Evolutionary conservation across 768 basidiomycete species (phyloP), one percentile per base, ranked within the genome.

Genomic region (Pleurotus giganteus): DNA sequence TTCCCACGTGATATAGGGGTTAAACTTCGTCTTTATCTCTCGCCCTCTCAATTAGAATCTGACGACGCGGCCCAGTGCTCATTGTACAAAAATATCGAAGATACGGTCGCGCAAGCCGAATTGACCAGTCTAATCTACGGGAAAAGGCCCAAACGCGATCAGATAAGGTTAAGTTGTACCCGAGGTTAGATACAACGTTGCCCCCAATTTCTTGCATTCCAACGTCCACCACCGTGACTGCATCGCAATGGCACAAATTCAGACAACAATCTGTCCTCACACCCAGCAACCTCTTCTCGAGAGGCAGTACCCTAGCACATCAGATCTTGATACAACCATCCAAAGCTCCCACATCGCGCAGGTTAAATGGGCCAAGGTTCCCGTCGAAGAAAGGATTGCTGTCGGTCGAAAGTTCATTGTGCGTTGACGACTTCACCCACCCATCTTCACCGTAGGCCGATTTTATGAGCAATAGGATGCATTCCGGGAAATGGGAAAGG

Each of bases 231-330:
- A n/a, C n/a, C n/a, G n/a, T n/a, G n/a, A 34, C 32, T 34, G 24
- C 44, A 46, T 9, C n/a, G 62, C 61, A 56, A 69, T 58, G 64
- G 72, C 75, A 71, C 57, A 70, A 27, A 62, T 66, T 9, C 94
- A 96, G 67, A 93, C 88, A 1, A 96, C 94, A 1, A 86, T 96
- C 64, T 84, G 73, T 12, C 94, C 94, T 8, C 89, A 92, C 66
- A 89, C 67, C 59, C 92, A 91, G 62, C 64, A 85, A 65, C 83
- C 86, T 4, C 77, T 82, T 53, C 80, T 87, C 19, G 84, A 82
- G 5, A 77, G 90, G 24, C 73, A 73, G 4, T 91, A 94, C 63
- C 86, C 89, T 3, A 71, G 75, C 1, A 66, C 76, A 31, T 58
- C 66, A 1, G 83, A 89, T 59, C 77, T 97, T 29, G 81, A 91